Base-by-base conservation (phyloP, 2,329 filamentous ascomycete genomes). In the Claviceps cyperi region DNA sequence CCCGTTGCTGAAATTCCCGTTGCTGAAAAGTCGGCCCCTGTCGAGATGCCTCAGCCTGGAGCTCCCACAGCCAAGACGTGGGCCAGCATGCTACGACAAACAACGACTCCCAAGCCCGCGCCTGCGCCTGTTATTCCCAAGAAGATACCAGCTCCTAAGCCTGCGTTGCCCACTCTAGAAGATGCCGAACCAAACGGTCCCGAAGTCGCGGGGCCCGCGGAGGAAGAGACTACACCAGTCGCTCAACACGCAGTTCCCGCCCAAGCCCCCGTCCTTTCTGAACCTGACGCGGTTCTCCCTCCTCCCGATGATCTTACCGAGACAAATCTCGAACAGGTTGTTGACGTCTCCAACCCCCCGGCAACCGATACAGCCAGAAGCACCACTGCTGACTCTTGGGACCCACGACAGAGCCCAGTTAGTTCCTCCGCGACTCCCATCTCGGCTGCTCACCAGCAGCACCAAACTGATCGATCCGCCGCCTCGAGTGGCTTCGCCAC, bases 321-420 rank as follows among this genome's bases (percentile, higher is more conserved):
- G 70, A 84, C 83, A 59, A 97, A 97, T 68, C 83, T 97, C 51
- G 90, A 95, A 65, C 86, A 91, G 68, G 76, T 97, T 58, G 84
- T 82, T 56, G 90, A 96, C 69, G 77, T 76, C 50, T 94, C 91
- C 43, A 72, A 80, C 51, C 85, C 87, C 40, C 79, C 83, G 19
- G 77, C 83, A 45, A 91, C 86, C 49, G 84, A 83, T 57, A 96
- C 91, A 45, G 86, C 81, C 56, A 88, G 86, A 55, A 96, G 90
- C 75, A 95, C 90, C 52, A 75, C 87, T 56, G 86, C 88, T 58
- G 92, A 91, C 66, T 89, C 87, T 17, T 83, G 85, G 73, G 87
- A 94, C 62, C 78, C 83, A 52, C 77, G 80, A 62, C 77, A 74
- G 62, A 68, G 69, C 55, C 71, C 77, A 47, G 67, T 73, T 56